Conservation (phyloP, 305 asterid species). For the Fraxinus paxiana region DNA sequence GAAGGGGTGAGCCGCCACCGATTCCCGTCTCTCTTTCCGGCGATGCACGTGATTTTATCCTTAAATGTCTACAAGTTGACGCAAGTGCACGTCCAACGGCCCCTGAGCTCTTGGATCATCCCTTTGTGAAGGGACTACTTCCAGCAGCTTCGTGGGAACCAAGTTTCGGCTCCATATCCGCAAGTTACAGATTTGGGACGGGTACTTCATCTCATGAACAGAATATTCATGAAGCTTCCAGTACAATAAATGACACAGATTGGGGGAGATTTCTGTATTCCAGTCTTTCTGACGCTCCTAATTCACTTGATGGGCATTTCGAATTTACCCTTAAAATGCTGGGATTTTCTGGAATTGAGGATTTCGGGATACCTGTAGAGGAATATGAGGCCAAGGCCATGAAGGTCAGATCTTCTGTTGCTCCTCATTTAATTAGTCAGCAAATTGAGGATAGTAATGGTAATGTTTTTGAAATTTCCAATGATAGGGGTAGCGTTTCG, state of each 20-base stretch:
- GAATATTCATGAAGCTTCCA: too few relatives aligned
- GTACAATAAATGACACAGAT: too few relatives aligned
- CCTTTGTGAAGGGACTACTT: constrained; percentile 64
- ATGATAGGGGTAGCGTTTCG: constrained; percentile 10
- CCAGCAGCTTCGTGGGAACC: constrained; percentile 28
- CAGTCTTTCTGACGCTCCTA: too few relatives aligned
- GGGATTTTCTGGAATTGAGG: constrained; percentile 68
- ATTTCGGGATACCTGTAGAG: constrained; percentile 53
- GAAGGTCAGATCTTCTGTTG: constrained; percentile 56
- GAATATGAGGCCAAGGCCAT: constrained; percentile 62
- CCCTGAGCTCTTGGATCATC: constrained; percentile 71
- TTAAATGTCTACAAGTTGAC: constrained; percentile 65
- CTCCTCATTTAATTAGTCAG: constrained; percentile 28
- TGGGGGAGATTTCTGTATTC: too few relatives aligned
- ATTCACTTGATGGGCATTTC: constrained; percentile 38
- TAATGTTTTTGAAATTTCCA: neutral
- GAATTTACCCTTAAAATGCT: constrained; percentile 16
- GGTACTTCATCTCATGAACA: too few relatives aligned
- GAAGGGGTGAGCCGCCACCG: constrained; percentile 67
- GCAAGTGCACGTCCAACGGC: constrained; percentile 71
- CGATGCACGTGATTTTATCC: constrained; percentile 72
- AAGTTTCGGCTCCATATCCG: too few relatives aligned
- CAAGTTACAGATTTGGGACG: too few relatives aligned
- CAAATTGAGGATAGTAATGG: constrained; percentile 18
- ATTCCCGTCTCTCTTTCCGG: constrained; percentile 67